phyloP scores from a whole-genome alignment of 2,329 filamentous ascomycete genomes.

The Sarocladiaceae sp. region DNA sequence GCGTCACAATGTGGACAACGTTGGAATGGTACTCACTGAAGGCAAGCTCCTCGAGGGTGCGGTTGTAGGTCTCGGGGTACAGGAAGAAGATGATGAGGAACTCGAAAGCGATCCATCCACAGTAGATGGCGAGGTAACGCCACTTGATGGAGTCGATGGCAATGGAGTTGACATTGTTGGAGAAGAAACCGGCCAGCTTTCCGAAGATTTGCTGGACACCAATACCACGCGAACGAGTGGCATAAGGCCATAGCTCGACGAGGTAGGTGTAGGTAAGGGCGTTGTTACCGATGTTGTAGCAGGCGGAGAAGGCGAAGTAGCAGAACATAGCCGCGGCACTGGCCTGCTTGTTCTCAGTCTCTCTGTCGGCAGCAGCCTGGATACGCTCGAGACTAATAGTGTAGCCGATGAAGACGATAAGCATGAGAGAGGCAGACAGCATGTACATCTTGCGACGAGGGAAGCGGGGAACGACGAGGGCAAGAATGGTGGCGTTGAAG shows the following conservation, averaged over 20 bases:
- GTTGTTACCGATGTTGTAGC: slow-evolving; percentile 59
- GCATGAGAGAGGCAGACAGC: slow-evolving; percentile 43
- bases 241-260: slow-evolving; percentile 56
- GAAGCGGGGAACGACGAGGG: slow-evolving; percentile 41
- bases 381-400: slow-evolving; percentile 42
- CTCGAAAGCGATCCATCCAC: slow-evolving; percentile 22
- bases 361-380: slow-evolving; percentile 31
- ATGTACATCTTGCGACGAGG: slow-evolving; percentile 46
- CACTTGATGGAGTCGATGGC: slow-evolving; percentile 27
- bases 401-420: slow-evolving; percentile 48
- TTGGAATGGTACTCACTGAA: slow-evolving; percentile 29
- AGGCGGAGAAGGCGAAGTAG: slow-evolving; percentile 50
- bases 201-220: slow-evolving; percentile 54
- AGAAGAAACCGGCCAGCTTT: slow-evolving; percentile 34
- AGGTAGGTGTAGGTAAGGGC: slow-evolving; percentile 55
- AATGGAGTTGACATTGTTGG: slow-evolving; percentile 40
- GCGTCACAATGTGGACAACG: neutral
- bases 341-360: slow-evolving; percentile 26
- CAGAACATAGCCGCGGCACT: slow-evolving; percentile 45
- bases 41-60: slow-evolving; percentile 66
- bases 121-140: slow-evolving; percentile 18
- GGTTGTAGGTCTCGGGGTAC: slow-evolving; percentile 73
- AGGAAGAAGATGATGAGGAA: slow-evolving; percentile 64
- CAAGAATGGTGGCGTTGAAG: slow-evolving; percentile 35
- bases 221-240: slow-evolving; percentile 53